phyloP scores from a whole-genome alignment of 2,329 filamentous ascomycete species.

The Saccharata proteae region DNA sequence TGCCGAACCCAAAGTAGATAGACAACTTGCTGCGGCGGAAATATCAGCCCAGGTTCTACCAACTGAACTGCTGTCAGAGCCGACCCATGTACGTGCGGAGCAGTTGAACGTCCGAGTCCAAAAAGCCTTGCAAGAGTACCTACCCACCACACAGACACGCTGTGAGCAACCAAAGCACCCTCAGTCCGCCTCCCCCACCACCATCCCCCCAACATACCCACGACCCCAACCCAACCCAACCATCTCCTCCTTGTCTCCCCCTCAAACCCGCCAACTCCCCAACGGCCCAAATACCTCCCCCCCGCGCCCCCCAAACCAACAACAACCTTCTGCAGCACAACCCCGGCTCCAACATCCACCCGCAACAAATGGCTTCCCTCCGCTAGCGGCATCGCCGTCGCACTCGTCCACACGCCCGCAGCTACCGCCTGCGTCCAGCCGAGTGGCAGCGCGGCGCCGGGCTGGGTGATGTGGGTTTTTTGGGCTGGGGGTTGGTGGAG shows the following conservation, averaged over 20 bases:
- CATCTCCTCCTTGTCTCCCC: neutral
- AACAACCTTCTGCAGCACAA: slow-evolving; percentile 38
- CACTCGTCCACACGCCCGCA: slow-evolving; percentile 38
- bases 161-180: neutral
- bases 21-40: too few relatives aligned
- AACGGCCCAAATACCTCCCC: slow-evolving; percentile 43
- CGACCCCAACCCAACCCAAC: neutral
- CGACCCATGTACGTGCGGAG: too few relatives aligned
- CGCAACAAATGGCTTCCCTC: slow-evolving; percentile 31
- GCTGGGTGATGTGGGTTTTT: slow-evolving; percentile 17
- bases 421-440: slow-evolving; percentile 39
- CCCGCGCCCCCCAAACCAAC: slow-evolving; percentile 44
- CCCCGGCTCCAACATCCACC: slow-evolving; percentile 34
- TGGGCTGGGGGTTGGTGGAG: slow-evolving; percentile 40
- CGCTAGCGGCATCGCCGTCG: slow-evolving; percentile 22
- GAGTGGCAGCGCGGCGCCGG: slow-evolving; percentile 31
- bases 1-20: too few relatives aligned
- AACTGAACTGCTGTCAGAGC: too few relatives aligned
- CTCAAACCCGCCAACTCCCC: slow-evolving; percentile 28
- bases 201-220: neutral
- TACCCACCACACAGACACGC: too few relatives aligned
- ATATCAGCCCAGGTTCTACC: too few relatives aligned
- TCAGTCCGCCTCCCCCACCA: neutral
- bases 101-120: too few relatives aligned
- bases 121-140: too few relatives aligned